A percentile compares a stretch with the other conserved stretches of the same genome.
phyloP scores from a whole-genome alignment of 1,284 basidiomycete genomes.

The Ceratobasidium sp. region DNA sequence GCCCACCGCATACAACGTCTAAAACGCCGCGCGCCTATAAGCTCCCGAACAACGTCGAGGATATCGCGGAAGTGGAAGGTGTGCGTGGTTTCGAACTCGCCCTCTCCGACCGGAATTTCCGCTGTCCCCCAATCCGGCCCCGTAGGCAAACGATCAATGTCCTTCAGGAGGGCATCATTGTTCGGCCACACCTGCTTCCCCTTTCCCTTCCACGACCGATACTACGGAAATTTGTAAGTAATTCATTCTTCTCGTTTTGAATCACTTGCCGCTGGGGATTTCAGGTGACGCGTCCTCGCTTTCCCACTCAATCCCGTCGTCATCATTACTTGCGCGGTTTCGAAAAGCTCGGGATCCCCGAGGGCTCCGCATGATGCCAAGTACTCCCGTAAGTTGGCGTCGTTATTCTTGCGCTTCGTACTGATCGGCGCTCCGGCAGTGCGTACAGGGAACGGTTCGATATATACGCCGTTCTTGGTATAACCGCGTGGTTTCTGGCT shows the following conservation, averaged over 20 bases:
- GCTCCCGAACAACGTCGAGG: neutral
- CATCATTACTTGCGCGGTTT: slow-evolving; percentile 33
- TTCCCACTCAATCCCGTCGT: slow-evolving; percentile 25
- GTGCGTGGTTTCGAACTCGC: neutral
- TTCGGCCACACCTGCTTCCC: slow-evolving; percentile 23
- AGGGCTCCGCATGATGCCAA: neutral
- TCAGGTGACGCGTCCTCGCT: slow-evolving; percentile 5
- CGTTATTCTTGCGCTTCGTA: neutral
- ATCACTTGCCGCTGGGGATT: neutral
- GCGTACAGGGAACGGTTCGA: slow-evolving; percentile 15
- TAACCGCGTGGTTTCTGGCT: neutral
- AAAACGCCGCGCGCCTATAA: slow-evolving; percentile 16
- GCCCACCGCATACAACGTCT: neutral
- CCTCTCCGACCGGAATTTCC: neutral
- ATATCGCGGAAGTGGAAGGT: slow-evolving; percentile 9
- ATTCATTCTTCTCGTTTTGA: neutral
- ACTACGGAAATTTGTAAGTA: neutral
- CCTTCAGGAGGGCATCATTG: slow-evolving; percentile 5
- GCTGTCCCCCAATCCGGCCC: slow-evolving; percentile 13
- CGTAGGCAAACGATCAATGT: slow-evolving; percentile 6
- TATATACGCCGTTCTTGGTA: slow-evolving; percentile 3
- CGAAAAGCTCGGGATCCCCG: slow-evolving; percentile 21
- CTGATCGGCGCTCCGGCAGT: slow-evolving; percentile 29
- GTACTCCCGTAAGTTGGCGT: neutral
- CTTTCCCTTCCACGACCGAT: slow-evolving; percentile 22